These are phyloP conservation scores for Cutaneotrichosporon curvatum DNA, from an alignment of 1,284 basidiomycete species.

Conservation along the genomic window DNA sequence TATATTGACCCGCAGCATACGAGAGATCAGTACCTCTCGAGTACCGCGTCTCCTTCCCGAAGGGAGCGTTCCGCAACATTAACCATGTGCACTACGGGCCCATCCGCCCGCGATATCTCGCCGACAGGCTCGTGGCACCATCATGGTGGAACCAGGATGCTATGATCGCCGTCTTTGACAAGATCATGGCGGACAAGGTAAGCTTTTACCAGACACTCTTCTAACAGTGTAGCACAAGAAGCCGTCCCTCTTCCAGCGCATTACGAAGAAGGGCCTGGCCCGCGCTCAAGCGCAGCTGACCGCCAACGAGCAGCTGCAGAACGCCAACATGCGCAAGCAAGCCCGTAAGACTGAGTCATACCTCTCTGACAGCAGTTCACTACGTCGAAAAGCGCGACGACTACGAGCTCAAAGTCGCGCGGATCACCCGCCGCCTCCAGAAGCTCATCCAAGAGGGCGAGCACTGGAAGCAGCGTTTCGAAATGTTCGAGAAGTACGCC, in stretches of 20 bases:
- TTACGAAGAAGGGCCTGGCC: conserved; percentile 60
- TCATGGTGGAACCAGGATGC: conserved; percentile 87
- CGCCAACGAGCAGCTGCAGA: conserved; percentile 70
- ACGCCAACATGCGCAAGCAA: conserved; percentile 63
- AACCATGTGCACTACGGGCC: conserved; percentile 29
- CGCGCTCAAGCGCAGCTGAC: conserved; percentile 67
- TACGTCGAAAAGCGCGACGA: conserved; percentile 90
- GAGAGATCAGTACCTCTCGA: conserved; percentile 51
- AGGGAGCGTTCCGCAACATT: conserved; percentile 54
- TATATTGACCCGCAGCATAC: conserved; percentile 1
- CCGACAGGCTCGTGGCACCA: conserved; percentile 65
- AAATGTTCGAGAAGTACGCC: conserved; percentile 49
- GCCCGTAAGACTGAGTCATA: too few species aligned
- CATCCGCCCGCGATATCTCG: conserved; percentile 30
- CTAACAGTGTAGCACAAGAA: conserved; percentile 65
- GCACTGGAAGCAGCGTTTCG: conserved; percentile 48
- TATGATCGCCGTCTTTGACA: conserved; percentile 82
- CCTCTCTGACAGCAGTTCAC: conserved; percentile 49
- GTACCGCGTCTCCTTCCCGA: conserved; percentile 91
- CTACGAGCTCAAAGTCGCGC: conserved; percentile 65
- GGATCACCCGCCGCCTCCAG: conserved; percentile 43
- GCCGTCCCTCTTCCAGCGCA: conserved; percentile 76
- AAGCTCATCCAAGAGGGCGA: conserved; percentile 49
- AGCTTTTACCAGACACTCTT: conserved; percentile 22
- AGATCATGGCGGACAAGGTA: conserved; percentile 77